Percentiles rank a stretch among this genome's conserved stretches.
Evolutionary conservation across 139 green algal species (phyloP).

Genomic region (Chlorella vulgaris): DNA sequence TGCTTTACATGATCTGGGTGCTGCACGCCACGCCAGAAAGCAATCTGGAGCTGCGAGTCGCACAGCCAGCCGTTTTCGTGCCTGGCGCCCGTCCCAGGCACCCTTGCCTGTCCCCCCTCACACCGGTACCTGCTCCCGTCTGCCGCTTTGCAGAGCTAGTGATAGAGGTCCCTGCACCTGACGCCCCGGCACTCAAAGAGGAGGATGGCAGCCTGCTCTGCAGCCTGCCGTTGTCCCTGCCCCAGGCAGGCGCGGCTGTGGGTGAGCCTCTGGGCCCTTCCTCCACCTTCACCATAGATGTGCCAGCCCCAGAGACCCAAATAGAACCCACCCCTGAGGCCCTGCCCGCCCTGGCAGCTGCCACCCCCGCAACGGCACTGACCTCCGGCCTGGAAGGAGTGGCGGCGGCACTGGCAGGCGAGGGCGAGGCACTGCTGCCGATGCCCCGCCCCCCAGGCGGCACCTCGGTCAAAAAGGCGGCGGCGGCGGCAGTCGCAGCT

Average conservation of each 20-base stretch:
- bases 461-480: too few species aligned
- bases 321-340: neutral
- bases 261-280: neutral
- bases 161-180: neutral
- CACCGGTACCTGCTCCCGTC: neutral
- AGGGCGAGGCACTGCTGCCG: neutral
- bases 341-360: neutral
- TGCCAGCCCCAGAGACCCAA: neutral
- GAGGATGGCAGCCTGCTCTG: neutral
- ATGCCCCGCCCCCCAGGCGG: too few species aligned
- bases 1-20: too few species aligned
- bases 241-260: neutral
- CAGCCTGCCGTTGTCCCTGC: neutral
- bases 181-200: neutral
- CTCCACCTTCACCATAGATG: neutral
- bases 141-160: neutral
- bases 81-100: too few species aligned
- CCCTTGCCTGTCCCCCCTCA: neutral
- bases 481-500: neutral
- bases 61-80: too few species aligned
- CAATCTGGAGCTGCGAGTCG: too few species aligned
- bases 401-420: neutral
- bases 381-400: neutral
- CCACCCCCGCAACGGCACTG: neutral
- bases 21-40: too few species aligned